A percentile compares a stretch with the other conserved stretches of the same genome.
phyloP scores from a whole-genome alignment of 306 rosid genomes.

The Pueraria montana region DNA sequence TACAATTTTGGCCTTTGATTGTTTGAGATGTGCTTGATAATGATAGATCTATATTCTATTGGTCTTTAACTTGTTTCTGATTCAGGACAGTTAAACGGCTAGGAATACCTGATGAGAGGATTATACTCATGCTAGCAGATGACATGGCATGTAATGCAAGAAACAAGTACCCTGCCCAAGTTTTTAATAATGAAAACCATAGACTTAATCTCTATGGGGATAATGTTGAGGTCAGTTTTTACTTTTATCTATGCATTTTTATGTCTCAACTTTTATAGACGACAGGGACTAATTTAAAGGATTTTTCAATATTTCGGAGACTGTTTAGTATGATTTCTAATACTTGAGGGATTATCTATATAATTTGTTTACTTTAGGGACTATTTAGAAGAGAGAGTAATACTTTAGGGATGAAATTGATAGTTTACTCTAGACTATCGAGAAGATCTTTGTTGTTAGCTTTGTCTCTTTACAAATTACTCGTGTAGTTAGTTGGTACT shows the following conservation, averaged over 20 bases:
- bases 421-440: too few relatives aligned
- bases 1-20: slow-evolving; percentile 25
- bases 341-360: too few relatives aligned
- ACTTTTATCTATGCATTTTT: slow-evolving; percentile 16
- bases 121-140: slow-evolving; percentile 97
- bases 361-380: too few relatives aligned
- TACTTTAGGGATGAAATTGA: too few relatives aligned
- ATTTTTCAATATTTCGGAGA: too few relatives aligned
- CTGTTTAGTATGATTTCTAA: too few relatives aligned
- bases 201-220: slow-evolving; percentile 93
- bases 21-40: slow-evolving; percentile 6
- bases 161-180: slow-evolving; percentile 96
- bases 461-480: slow-evolving; percentile 14
- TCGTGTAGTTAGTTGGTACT: neutral
- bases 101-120: slow-evolving; percentile 99
- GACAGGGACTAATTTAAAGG: too few relatives aligned
- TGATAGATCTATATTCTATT: neutral
- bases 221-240: slow-evolving; percentile 88
- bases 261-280: too few relatives aligned
- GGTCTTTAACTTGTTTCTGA: slow-evolving; percentile 41
- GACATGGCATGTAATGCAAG: slow-evolving; percentile 99
- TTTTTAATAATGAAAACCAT: slow-evolving; percentile 96
- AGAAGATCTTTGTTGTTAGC: too few relatives aligned
- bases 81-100: slow-evolving; percentile 93
- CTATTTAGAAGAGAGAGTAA: too few relatives aligned